Evolutionary conservation across 192 early-diverging fungal species (phyloP).

Genomic region (Mortierella antarctica): DNA sequence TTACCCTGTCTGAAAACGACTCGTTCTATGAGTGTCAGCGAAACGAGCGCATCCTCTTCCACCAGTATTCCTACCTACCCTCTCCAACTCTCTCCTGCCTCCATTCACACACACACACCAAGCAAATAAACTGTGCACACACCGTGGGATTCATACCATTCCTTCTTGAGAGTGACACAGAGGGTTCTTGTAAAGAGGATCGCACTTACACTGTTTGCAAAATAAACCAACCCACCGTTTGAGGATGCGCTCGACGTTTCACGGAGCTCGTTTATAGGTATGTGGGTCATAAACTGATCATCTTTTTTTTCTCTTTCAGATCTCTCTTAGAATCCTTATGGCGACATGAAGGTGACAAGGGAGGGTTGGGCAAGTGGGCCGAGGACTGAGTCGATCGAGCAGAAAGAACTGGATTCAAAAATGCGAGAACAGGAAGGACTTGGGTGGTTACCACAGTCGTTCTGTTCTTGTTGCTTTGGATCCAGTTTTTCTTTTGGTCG

Average conservation of each 20-base stretch:
- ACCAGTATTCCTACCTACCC: neutral
- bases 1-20: neutral
- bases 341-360: no score
- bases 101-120: neutral
- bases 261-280: constrained; percentile 46
- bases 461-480: no score
- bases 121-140: constrained; percentile 43
- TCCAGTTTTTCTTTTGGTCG: no score
- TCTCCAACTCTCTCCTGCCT: neutral
- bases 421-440: no score
- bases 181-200: constrained; percentile 32
- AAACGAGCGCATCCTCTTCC: neutral
- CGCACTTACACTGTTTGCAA: constrained; percentile 44
- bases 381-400: no score
- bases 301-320: neutral
- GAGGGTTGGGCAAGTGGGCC: no score
- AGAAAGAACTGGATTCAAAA: no score
- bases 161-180: constrained; percentile 42
- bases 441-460: no score
- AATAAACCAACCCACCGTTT: constrained; percentile 29
- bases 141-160: constrained; percentile 33
- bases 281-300: constrained; percentile 14
- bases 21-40: neutral
- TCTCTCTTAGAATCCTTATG: no score
- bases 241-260: constrained; percentile 42